A percentile compares a stretch with the other conserved stretches of the same genome.
Conservation (phyloP, 2,329 filamentous ascomycete species). For the Mycosphaerella arachidis region DNA sequence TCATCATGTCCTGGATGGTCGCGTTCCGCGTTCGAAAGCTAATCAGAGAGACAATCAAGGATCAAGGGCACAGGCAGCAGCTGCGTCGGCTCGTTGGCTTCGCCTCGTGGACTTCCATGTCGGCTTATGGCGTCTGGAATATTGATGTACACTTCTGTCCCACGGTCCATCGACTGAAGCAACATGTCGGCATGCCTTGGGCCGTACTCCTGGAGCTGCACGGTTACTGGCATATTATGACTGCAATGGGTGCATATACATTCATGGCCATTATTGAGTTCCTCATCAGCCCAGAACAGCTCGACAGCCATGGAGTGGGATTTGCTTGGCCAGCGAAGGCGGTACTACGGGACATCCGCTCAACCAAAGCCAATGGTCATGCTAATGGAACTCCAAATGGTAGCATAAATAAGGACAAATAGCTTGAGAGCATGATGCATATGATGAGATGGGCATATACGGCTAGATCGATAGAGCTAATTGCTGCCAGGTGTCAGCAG, state of each 20-base stretch:
- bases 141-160: slow-evolving; percentile 73
- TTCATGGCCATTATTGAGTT: slow-evolving; percentile 29
- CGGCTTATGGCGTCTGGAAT: slow-evolving; percentile 70
- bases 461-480: neutral
- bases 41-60: slow-evolving; percentile 18
- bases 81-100: slow-evolving; percentile 41
- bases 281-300: slow-evolving; percentile 15
- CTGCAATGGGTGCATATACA: slow-evolving; percentile 40
- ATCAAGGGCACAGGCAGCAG: slow-evolving; percentile 16
- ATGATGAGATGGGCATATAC: neutral
- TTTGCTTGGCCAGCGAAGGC: slow-evolving; percentile 25
- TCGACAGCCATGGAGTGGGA: slow-evolving; percentile 13
- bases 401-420: neutral
- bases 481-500: neutral
- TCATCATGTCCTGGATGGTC: slow-evolving; percentile 23
- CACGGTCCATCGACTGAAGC: slow-evolving; percentile 62
- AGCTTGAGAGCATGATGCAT: neutral
- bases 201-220: slow-evolving; percentile 68
- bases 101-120: slow-evolving; percentile 14
- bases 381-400: neutral
- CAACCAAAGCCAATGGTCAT: neutral
- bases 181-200: slow-evolving; percentile 69
- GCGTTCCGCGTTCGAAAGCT: slow-evolving; percentile 15
- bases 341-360: slow-evolving; percentile 14
- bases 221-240: slow-evolving; percentile 76